phyloP scores from a whole-genome alignment of 129 eudicot species.

The Flaveria linearis region DNA sequence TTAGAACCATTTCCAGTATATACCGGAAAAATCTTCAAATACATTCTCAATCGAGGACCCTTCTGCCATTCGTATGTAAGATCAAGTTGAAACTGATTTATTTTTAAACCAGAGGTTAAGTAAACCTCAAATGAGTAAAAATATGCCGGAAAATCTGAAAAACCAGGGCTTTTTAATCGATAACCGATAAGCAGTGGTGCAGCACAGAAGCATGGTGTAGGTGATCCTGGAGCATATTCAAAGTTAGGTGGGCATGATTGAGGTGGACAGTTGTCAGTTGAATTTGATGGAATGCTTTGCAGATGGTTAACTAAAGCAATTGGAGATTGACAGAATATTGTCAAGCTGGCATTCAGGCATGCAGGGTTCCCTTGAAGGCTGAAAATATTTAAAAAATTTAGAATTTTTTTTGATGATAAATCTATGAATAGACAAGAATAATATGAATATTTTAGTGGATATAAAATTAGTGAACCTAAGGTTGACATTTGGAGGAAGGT shows the following conservation, averaged over 20 bases:
- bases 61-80: slow-evolving; percentile 54
- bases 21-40: slow-evolving; percentile 62
- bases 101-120: slow-evolving; percentile 51
- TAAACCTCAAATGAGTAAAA: slow-evolving; percentile 49
- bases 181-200: slow-evolving; percentile 65
- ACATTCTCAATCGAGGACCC: slow-evolving; percentile 75
- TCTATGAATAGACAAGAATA: background rate
- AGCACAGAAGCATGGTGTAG: slow-evolving; percentile 65
- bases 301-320: slow-evolving; percentile 31
- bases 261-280: slow-evolving; percentile 43
- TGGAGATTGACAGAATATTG: slow-evolving; percentile 43
- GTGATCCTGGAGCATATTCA: slow-evolving; percentile 70
- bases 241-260: slow-evolving; percentile 53
- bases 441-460: background rate
- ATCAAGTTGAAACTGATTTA: slow-evolving; percentile 57
- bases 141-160: slow-evolving; percentile 52
- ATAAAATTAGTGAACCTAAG: slow-evolving; percentile 52
- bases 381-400: slow-evolving; percentile 20
- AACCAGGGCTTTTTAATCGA: slow-evolving; percentile 81
- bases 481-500: slow-evolving; percentile 60
- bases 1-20: slow-evolving; percentile 28
- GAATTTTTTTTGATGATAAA: background rate
- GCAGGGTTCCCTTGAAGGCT: slow-evolving; percentile 86
- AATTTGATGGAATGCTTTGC: slow-evolving; percentile 32
- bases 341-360: slow-evolving; percentile 51